Conservation (phyloP, 176 grass and related monocot genomes). For the Bromus sterilis region DNA sequence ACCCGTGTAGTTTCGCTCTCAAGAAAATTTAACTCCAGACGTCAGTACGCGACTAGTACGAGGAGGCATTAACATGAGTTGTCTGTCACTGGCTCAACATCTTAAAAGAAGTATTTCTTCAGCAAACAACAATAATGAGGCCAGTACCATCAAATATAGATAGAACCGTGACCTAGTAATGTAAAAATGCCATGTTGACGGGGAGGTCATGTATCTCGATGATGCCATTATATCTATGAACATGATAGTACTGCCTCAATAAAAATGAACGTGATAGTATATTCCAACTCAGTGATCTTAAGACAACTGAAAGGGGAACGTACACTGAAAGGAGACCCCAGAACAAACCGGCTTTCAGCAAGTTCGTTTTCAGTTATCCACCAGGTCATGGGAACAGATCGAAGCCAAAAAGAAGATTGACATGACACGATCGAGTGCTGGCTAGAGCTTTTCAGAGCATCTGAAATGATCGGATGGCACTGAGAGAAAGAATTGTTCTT, state of each 20-base stretch:
- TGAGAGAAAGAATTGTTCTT: background rate
- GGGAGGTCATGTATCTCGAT: too few species aligned
- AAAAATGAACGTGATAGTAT: background rate
- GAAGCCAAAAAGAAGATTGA: background rate
- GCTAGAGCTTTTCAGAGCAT: background rate
- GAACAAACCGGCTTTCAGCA: background rate
- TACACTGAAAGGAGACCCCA: background rate
- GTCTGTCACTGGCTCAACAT: too few species aligned
- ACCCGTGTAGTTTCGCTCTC: background rate
- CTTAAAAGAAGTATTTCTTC: background rate
- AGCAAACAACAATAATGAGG: background rate
- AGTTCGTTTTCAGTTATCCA: background rate
- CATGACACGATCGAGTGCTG: background rate
- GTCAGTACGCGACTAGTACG: too few species aligned
- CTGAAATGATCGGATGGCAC: background rate
- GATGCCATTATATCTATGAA: background rate
- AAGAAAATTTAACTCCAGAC: background rate
- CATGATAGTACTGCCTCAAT: too few species aligned
- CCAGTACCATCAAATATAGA: background rate
- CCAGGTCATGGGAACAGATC: background rate
- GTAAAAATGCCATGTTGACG: background rate
- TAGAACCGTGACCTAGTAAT: background rate
- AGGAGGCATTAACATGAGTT: too few species aligned
- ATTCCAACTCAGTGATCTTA: background rate
- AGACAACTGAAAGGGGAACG: background rate